Evolutionary conservation across 352 stramenopile genomes (phyloP).

Genomic region (Poterioochromonas sp.): DNA sequence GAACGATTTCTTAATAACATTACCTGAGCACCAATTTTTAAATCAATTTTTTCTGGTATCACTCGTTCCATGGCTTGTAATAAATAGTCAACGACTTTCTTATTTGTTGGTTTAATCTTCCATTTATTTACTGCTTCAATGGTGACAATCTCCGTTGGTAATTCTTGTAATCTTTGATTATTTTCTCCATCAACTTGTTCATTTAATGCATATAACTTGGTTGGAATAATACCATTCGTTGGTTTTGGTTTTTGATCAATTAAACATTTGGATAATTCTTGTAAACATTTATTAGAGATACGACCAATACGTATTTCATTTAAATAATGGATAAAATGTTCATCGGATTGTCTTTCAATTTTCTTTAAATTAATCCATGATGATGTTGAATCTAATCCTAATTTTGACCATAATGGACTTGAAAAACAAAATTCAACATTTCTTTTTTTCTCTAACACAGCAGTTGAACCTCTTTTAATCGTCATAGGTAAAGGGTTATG

Average conservation of each 20-base stretch:
- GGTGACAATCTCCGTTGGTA: conserved; percentile 2
- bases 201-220: conserved; percentile 26
- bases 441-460: too few species aligned
- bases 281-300: not conserved
- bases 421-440: conserved; percentile 27
- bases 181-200: conserved; percentile 34
- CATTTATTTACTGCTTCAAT: conserved; percentile 22
- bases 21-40: conserved; percentile 57
- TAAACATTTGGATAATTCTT: not conserved
- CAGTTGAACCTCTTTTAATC: not conserved
- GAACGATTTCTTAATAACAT: conserved; percentile 88
- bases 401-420: conserved; percentile 2
- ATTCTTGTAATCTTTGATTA: not conserved
- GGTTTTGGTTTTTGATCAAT: conserved; percentile 3
- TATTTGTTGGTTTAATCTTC: conserved; percentile 6
- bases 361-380: conserved; percentile 4
- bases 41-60: not conserved
- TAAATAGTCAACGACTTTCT: too few species aligned
- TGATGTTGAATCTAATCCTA: not conserved
- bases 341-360: conserved; percentile 6
- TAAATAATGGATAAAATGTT: conserved; percentile 33
- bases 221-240: conserved; percentile 30
- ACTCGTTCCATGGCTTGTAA: not conserved
- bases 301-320: conserved; percentile 21
- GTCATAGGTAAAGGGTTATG: not conserved